These are phyloP conservation scores for Tylopilus sp. DNA, from an alignment of 1,284 basidiomycete genomes.

Conservation along the genomic window DNA sequence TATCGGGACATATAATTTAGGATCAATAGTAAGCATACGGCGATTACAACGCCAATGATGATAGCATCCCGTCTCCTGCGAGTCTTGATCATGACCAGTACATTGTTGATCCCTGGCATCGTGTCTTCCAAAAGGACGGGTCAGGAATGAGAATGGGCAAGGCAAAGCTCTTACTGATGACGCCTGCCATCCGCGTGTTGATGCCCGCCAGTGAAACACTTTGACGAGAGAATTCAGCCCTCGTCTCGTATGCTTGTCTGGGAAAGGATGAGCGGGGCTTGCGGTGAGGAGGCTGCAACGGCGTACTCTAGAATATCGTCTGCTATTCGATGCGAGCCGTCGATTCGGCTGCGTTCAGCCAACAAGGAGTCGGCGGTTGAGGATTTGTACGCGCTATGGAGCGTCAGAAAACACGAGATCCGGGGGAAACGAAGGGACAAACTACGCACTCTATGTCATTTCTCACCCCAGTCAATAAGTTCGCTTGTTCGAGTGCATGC, in stretches of 20 bases:
- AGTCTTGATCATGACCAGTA: conserved; percentile 90
- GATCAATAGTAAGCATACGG: conserved; percentile 76
- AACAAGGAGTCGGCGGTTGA: conserved; percentile 84
- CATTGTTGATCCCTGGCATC: conserved; percentile 90
- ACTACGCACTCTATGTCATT: conserved; percentile 87
- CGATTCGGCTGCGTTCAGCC: conserved; percentile 84
- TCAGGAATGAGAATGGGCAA: neutral
- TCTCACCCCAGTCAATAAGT: conserved; percentile 85
- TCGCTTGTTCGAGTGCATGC: conserved; percentile 80
- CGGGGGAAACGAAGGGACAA: neutral
- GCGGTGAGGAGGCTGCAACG: conserved; percentile 2
- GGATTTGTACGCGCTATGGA: conserved; percentile 77
- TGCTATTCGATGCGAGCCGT: conserved; percentile 92
- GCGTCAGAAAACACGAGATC: neutral
- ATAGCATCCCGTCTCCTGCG: conserved; percentile 86
- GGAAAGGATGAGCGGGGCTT: conserved; percentile 9
- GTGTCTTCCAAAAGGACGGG: conserved; percentile 48
- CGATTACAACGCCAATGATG: conserved; percentile 85
- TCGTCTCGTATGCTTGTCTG: conserved; percentile 97
- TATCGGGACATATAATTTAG: conserved; percentile 71
- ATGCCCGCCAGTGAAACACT: conserved; percentile 71
- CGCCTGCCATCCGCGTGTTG: conserved; percentile 78
- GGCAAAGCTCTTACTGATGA: conserved; percentile 60
- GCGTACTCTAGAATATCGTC: conserved; percentile 87
- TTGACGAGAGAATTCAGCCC: conserved; percentile 91